A percentile compares a stretch with the other conserved stretches of the same genome.
Evolutionary conservation across 306 rosid species (phyloP).

Genomic region (Cucurbita moschata): DNA sequence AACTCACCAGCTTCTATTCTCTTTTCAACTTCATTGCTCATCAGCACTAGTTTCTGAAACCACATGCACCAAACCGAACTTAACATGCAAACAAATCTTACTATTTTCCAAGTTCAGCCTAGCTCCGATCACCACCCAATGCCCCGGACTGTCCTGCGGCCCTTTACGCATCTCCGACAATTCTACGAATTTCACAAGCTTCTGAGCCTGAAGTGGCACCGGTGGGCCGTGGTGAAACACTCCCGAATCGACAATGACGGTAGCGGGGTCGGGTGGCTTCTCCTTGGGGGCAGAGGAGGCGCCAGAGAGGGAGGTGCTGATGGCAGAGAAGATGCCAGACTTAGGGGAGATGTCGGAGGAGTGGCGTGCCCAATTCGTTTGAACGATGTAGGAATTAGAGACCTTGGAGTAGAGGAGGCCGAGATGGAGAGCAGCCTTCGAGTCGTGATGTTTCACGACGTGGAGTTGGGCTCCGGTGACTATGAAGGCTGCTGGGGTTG

Average conservation of each 20-base stretch:
- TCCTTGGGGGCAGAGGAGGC: conserved; percentile 18
- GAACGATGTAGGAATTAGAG: conserved; percentile 24
- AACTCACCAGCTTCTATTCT: background rate
- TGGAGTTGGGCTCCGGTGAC: conserved; percentile 85
- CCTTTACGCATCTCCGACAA: conserved; percentile 48
- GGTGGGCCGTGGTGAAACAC: conserved; percentile 82
- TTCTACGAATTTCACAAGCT: conserved; percentile 61
- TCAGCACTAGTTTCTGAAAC: conserved; percentile 5
- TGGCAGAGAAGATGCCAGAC: conserved; percentile 48
- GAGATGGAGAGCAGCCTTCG: conserved; percentile 57
- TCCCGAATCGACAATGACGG: conserved; percentile 56
- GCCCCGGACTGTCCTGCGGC: conserved; percentile 73
- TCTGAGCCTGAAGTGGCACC: conserved; percentile 37
- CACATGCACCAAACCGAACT: conserved; percentile 54
- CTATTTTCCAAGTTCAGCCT: conserved; percentile 61
- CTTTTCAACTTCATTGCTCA: background rate
- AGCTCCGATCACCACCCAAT: conserved; percentile 86
- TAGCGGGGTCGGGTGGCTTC: background rate
- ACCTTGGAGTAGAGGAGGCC: conserved; percentile 56
- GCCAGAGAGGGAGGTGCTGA: conserved; percentile 49
- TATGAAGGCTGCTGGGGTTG: conserved; percentile 21
- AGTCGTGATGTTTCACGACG: conserved; percentile 40
- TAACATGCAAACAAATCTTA: conserved; percentile 53
- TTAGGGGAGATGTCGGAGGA: conserved; percentile 38
- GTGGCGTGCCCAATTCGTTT: conserved; percentile 43